Evolutionary conservation across 1,284 basidiomycete genomes (phyloP).

Genomic region (Apiotrichum domesticum): DNA sequence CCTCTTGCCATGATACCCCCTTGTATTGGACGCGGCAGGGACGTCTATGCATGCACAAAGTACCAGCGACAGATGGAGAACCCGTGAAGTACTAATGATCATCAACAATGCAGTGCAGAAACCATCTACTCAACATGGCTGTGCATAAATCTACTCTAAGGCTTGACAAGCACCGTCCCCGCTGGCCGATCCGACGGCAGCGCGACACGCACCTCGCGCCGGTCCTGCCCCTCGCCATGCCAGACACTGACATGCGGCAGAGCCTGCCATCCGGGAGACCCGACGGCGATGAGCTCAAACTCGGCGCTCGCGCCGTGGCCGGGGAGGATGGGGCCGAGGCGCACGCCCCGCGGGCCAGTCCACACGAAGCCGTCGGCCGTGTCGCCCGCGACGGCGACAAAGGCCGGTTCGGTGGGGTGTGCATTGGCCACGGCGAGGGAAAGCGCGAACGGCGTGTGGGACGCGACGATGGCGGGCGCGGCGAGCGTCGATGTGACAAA

Average conservation of each 20-base stretch:
- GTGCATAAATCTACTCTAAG: background rate
- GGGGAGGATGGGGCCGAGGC: conserved; percentile 25
- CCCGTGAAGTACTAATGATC: too few relatives aligned
- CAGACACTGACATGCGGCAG: conserved; percentile 34
- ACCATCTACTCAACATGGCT: background rate
- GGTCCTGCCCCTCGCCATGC: conserved; percentile 28
- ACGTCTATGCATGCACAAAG: too few relatives aligned
- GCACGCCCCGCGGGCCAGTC: conserved; percentile 28
- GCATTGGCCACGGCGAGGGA: conserved; percentile 32
- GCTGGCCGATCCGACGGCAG: conserved; percentile 6
- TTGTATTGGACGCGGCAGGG: too few relatives aligned
- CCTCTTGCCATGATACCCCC: too few relatives aligned
- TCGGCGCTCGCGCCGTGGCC: conserved; percentile 12
- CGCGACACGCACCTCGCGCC: conserved; percentile 28
- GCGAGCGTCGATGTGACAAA: conserved; percentile 27
- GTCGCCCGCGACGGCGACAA: conserved; percentile 28
- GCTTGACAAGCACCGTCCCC: conserved; percentile 11
- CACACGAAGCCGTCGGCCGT: conserved; percentile 43
- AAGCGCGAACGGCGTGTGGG: conserved; percentile 32
- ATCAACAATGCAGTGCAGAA: too few relatives aligned
- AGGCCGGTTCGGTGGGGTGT: conserved; percentile 28
- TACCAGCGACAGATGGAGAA: too few relatives aligned
- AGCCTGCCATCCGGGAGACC: conserved; percentile 26
- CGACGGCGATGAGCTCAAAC: conserved; percentile 27
- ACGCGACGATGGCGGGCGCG: conserved; percentile 14